Percentiles rank a stretch among this genome's conserved stretches.
These are phyloP conservation scores for Acanthamoeba lenticulata DNA, from an alignment of 208 protist genomes.

Conservation along the genomic window DNA sequence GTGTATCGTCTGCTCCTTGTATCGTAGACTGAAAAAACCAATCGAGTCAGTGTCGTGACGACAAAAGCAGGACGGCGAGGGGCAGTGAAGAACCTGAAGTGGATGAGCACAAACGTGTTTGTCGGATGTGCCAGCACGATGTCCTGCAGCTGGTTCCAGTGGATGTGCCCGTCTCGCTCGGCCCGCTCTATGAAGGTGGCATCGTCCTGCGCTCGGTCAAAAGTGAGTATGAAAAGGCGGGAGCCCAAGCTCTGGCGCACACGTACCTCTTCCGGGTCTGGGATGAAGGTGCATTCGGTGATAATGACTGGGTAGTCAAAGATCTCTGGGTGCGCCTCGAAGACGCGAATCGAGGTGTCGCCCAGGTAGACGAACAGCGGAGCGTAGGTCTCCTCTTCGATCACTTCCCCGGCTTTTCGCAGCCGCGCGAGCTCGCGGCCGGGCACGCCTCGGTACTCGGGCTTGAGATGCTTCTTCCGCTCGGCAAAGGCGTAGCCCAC, in stretches of 20 bases:
- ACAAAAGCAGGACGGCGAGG: too few relatives aligned
- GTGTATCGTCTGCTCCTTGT: not conserved
- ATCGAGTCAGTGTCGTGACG: too few relatives aligned
- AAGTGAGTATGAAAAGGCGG: not conserved
- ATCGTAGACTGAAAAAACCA: not conserved
- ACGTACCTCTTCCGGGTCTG: not conserved
- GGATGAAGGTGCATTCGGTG: conserved; percentile 58
- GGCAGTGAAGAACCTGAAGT: conserved; percentile 40
- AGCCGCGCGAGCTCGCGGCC: conserved; percentile 6
- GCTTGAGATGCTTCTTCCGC: conserved; percentile 12
- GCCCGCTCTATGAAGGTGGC: not conserved
- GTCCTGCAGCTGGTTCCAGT: conserved; percentile 6
- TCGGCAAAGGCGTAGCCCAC: conserved; percentile 39
- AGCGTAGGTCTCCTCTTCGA: not conserved
- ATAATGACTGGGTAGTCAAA: conserved; percentile 62
- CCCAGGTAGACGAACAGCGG: conserved; percentile 62
- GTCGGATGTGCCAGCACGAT: conserved; percentile 16
- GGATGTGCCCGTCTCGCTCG: conserved; percentile 46
- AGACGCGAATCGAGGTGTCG: not conserved
- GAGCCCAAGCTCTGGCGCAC: not conserved
- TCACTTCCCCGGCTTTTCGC: conserved; percentile 2
- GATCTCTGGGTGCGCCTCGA: conserved; percentile 1
- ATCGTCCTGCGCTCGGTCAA: not conserved
- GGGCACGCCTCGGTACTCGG: not conserved
- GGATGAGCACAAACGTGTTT: conserved; percentile 44